These are phyloP conservation scores for Luffa acutangula DNA, from an alignment of 306 rosid genomes.

Conservation along the genomic window DNA sequence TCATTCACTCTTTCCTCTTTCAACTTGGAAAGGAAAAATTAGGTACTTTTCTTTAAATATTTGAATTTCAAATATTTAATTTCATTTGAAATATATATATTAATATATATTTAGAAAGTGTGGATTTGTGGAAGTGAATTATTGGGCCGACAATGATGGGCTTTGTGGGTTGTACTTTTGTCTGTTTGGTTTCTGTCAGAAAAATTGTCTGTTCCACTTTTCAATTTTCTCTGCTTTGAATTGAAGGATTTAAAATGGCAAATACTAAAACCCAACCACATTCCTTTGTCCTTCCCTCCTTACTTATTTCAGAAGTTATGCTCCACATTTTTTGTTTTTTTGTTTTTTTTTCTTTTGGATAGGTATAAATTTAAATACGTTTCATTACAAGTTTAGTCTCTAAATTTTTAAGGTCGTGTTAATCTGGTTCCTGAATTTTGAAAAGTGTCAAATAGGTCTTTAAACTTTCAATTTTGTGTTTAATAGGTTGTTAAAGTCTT, in stretches of 20 bases:
- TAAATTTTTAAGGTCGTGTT: too few relatives aligned
- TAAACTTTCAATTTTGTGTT: too few relatives aligned
- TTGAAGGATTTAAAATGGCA: background rate
- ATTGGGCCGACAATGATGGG: conserved; percentile 2
- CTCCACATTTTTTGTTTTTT: background rate
- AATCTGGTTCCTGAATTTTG: too few relatives aligned
- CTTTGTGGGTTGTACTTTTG: background rate
- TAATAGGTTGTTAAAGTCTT: too few relatives aligned
- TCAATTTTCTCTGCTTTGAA: background rate
- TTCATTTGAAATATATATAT: background rate
- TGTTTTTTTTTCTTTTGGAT: too few relatives aligned
- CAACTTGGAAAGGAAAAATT: background rate
- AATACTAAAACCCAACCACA: background rate
- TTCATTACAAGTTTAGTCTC: too few relatives aligned
- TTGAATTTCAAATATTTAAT: background rate
- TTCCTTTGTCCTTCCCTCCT: background rate
- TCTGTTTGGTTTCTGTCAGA: background rate
- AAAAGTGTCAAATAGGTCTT: too few relatives aligned
- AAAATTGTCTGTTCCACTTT: background rate
- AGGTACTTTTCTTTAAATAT: background rate
- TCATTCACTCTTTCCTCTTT: background rate
- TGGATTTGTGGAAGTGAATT: background rate
- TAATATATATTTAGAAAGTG: too few relatives aligned
- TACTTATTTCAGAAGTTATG: background rate
- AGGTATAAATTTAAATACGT: too few relatives aligned